Conservation (phyloP, 768 basidiomycete species). For the Epithele typhae region DNA sequence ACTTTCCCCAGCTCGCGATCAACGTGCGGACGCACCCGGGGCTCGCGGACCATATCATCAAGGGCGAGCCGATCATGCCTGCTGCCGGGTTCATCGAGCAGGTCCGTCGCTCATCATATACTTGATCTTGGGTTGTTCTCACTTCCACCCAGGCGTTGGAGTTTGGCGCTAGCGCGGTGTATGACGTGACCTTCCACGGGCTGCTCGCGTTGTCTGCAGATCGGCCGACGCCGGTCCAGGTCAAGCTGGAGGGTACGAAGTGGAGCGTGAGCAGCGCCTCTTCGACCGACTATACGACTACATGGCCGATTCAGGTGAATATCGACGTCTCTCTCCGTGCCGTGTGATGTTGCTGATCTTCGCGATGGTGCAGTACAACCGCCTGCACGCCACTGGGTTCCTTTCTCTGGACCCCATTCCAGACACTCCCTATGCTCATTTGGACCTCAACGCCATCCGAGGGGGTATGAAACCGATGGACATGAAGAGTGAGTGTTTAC, state of each 20-base stretch:
- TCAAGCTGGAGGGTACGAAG: constrained; percentile 16
- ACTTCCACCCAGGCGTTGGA: no score
- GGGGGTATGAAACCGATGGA: constrained; percentile 4
- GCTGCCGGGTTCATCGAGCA: constrained; percentile 40
- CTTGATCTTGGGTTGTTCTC: constrained; percentile 2
- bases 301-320: constrained; percentile 8
- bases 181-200: constrained; percentile 24
- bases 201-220: constrained; percentile 24
- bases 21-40: constrained; percentile 35
- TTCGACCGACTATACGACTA: constrained; percentile 7
- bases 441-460: neutral
- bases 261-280: constrained; percentile 28
- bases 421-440: neutral
- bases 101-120: constrained; percentile 19
- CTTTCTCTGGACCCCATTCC: neutral
- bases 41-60: constrained; percentile 41
- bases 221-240: constrained; percentile 16
- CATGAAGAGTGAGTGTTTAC: constrained; percentile 6
- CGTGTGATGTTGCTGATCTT: constrained; percentile 18
- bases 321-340: constrained; percentile 13
- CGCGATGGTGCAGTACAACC: constrained; percentile 9
- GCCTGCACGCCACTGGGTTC: constrained; percentile 8
- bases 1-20: constrained; percentile 31
- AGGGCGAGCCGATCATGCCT: constrained; percentile 42
- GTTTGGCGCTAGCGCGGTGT: constrained; percentile 27